These are phyloP conservation scores for Metschnikowia lachancei DNA, from an alignment of 805 yeast species.

Conservation along the genomic window DNA sequence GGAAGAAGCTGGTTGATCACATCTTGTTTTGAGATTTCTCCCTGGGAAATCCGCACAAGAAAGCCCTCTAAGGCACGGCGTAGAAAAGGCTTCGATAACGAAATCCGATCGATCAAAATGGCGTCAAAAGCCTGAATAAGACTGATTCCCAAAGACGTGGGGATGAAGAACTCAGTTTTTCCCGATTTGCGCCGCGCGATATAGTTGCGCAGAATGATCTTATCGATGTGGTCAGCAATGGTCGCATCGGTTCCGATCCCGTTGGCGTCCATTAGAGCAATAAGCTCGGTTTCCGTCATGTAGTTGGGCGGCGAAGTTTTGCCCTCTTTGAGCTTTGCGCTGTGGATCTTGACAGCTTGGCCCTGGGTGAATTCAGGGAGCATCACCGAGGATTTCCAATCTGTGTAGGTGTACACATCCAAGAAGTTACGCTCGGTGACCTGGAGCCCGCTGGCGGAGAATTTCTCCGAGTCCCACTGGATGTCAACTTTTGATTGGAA, in stretches of 20 bases:
- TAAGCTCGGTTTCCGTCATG: conserved; percentile 88
- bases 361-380: conserved; percentile 63
- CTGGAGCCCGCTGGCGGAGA: conserved; percentile 68
- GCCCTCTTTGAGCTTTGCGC: conserved; percentile 66
- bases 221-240: conserved; percentile 94
- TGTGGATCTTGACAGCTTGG: conserved; percentile 53
- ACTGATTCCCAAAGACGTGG: conserved; percentile 82
- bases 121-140: conserved; percentile 84
- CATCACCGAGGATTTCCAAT: conserved; percentile 68
- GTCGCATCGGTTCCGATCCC: conserved; percentile 99
- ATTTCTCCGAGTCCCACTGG: conserved; percentile 76
- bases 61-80: conserved; percentile 72
- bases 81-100: conserved; percentile 85
- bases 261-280: conserved; percentile 91
- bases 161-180: conserved; percentile 52
- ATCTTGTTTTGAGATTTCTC: conserved; percentile 48
- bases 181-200: conserved; percentile 45
- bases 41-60: conserved; percentile 66
- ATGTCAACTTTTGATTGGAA: conserved; percentile 57
- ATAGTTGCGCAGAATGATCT: conserved; percentile 66
- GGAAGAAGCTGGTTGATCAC: conserved; percentile 56
- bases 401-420: conserved; percentile 73
- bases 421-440: conserved; percentile 75
- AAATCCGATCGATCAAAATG: conserved; percentile 65
- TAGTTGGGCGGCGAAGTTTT: conserved; percentile 76